A percentile compares a stretch with the other conserved stretches of the same genome.
These are phyloP conservation scores for Beauveria sp. DNA, from an alignment of 2,329 filamentous ascomycete species.

Conservation along the genomic window DNA sequence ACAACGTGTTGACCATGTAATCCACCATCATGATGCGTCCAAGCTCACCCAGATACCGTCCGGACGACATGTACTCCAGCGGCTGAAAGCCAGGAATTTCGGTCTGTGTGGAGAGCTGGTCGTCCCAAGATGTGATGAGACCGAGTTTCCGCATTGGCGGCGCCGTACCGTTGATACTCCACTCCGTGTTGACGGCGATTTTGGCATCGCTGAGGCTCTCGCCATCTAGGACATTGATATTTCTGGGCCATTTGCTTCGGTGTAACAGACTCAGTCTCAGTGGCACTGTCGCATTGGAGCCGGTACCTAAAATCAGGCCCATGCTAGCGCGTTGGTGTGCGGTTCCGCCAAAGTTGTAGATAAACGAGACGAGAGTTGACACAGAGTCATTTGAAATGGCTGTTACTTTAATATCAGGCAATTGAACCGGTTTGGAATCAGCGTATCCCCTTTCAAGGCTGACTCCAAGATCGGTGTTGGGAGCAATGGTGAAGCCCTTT, in stretches of 20 bases:
- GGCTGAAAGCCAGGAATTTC: slow-evolving; percentile 72
- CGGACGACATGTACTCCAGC: slow-evolving; percentile 78
- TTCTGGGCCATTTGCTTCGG: slow-evolving; percentile 49
- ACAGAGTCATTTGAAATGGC: slow-evolving; percentile 80
- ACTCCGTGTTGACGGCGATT: slow-evolving; percentile 76
- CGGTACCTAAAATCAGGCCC: slow-evolving; percentile 76
- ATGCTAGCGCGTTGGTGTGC: slow-evolving; percentile 61
- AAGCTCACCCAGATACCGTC: slow-evolving; percentile 70
- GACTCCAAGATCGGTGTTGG: slow-evolving; percentile 52
- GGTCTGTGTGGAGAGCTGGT: slow-evolving; percentile 55
- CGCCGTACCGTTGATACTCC: slow-evolving; percentile 72
- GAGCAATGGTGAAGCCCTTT: slow-evolving; percentile 59
- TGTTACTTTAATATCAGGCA: slow-evolving; percentile 62
- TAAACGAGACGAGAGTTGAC: slow-evolving; percentile 69
- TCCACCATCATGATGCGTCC: slow-evolving; percentile 63
- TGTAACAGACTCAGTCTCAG: slow-evolving; percentile 57
- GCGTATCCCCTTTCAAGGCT: slow-evolving; percentile 53
- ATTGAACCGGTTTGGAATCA: slow-evolving; percentile 32
- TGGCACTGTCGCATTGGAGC: slow-evolving; percentile 73
- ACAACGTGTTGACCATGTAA: slow-evolving; percentile 43
- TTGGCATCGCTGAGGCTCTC: slow-evolving; percentile 45
- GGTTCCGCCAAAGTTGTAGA: slow-evolving; percentile 59
- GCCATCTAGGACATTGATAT: slow-evolving; percentile 40
- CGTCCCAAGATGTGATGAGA: slow-evolving; percentile 66
- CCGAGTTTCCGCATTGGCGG: slow-evolving; percentile 54